Base-by-base conservation (phyloP, 441 rosid genomes). In the Erodium texanum region DNA sequence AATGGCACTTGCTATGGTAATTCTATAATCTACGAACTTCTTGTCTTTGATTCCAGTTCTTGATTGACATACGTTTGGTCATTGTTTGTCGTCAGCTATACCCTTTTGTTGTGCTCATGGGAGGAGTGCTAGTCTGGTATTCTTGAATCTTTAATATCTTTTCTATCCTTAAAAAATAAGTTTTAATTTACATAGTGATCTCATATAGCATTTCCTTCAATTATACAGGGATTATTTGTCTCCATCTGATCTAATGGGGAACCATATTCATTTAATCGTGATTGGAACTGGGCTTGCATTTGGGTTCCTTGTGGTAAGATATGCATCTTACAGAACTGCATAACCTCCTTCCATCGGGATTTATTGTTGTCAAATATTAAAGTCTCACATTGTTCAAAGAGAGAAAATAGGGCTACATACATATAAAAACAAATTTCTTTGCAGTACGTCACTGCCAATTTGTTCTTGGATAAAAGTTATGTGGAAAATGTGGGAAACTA, bases 241-340 rank as follows among this genome's bases (percentile, higher is more conserved):
- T 63, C 95, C 97, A 36, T 74, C 86, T 52, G 91, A 89, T 79
- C 66, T 94, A 65, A 77, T 94, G 70, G 79, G 79, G 68, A 85
- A 76, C 74, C 88, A 94, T 76, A 97, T 98, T 65, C 99, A 94
- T 83, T 75, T 94, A 29, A 91, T 94, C 69, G 76, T 94, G 6
- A 19, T 88, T 62, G 99, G 98, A 80, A 92, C 98, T 70, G 98
- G 99, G 75, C 97, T 94, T 80, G 96, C 99, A 41, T 94, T 92
- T 79, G 99, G 99, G 54, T 94, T 94, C 80, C 91, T 92, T 62
- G 99, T 94, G 99, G 99, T 94, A 87, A 76, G 90, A 69, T 65
- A 34, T 65, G 6, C 34, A 10, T 69, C 23, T 48, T 15, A 16
- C 41, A 14, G 1, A 22, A 19, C 32, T 45, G 10, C 48, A 45